A percentile compares a stretch with the other conserved stretches of the same genome.
Evolutionary conservation across 1,284 basidiomycete genomes (phyloP).

Genomic region (Pseudozyma sp.): DNA sequence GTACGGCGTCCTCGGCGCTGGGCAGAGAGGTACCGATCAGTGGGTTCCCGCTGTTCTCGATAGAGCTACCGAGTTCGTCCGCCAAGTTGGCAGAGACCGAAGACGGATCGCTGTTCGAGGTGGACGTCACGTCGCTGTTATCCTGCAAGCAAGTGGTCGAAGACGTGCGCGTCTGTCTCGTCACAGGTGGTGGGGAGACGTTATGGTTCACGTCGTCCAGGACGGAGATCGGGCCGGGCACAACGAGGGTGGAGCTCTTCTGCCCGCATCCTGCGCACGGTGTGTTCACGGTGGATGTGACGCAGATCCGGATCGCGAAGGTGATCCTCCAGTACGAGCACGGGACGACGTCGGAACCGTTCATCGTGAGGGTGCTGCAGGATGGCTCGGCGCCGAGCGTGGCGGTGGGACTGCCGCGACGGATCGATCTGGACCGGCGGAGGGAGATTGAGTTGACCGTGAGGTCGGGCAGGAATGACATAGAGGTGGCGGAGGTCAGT

Average conservation of each 20-base stretch:
- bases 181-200: constrained; percentile 34
- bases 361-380: constrained; percentile 50
- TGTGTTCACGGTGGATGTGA: constrained; percentile 59
- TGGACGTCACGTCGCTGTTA: constrained; percentile 42
- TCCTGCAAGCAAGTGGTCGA: constrained; percentile 50
- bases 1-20: constrained; percentile 24
- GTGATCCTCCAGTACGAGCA: constrained; percentile 60
- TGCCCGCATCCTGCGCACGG: constrained; percentile 53
- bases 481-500: constrained; percentile 38
- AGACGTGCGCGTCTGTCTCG: constrained; percentile 57
- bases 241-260: constrained; percentile 40
- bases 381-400: constrained; percentile 56
- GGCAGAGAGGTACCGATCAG: constrained; percentile 54
- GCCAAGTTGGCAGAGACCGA: constrained; percentile 32
- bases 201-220: constrained; percentile 58
- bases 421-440: constrained; percentile 54
- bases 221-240: constrained; percentile 44
- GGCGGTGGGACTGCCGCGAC: constrained; percentile 19
- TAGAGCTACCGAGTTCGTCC: constrained; percentile 12
- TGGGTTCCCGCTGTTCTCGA: constrained; percentile 45
- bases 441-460: constrained; percentile 49
- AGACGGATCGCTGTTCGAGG: constrained; percentile 53
- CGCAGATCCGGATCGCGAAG: constrained; percentile 56
- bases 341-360: constrained; percentile 15
- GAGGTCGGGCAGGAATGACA: constrained; percentile 44